These are phyloP conservation scores for Arctostaphylos glauca DNA, from an alignment of 148 eudicot species.

Conservation along the genomic window DNA sequence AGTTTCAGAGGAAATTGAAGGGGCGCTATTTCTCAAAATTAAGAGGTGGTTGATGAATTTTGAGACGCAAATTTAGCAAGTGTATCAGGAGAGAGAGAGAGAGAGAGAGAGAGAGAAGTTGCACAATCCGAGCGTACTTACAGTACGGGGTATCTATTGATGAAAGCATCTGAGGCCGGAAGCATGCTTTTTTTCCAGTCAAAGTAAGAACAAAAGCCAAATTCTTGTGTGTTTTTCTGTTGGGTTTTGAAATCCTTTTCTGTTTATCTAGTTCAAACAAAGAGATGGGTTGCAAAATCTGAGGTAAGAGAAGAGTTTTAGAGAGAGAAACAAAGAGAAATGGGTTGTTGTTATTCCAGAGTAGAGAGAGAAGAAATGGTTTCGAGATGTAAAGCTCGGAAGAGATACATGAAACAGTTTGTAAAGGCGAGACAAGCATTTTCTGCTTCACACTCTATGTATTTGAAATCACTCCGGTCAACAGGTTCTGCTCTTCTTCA, in stretches of 20 bases:
- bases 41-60: neutral
- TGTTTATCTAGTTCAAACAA: neutral
- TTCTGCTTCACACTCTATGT: constrained; percentile 63
- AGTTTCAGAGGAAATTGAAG: neutral
- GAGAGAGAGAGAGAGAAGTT: neutral
- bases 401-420: constrained; percentile 76
- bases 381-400: constrained; percentile 73
- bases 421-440: constrained; percentile 62
- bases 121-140: neutral
- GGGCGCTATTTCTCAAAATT: neutral
- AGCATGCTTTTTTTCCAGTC: neutral
- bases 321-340: constrained; percentile 19
- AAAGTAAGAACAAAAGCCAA: neutral
- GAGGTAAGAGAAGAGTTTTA: neutral
- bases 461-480: constrained; percentile 54
- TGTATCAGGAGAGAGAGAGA: too few species aligned
- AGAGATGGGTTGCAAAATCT: neutral
- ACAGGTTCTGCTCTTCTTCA: constrained; percentile 74
- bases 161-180: constrained; percentile 6
- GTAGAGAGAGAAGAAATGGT: constrained; percentile 79
- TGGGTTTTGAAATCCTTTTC: neutral
- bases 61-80: neutral
- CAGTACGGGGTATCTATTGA: neutral
- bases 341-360: constrained; percentile 83
- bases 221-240: neutral